A percentile compares a stretch with the other conserved stretches of the same genome.
phyloP scores from a whole-genome alignment of 1,139 yeast genomes.

The Pichia sp. region DNA sequence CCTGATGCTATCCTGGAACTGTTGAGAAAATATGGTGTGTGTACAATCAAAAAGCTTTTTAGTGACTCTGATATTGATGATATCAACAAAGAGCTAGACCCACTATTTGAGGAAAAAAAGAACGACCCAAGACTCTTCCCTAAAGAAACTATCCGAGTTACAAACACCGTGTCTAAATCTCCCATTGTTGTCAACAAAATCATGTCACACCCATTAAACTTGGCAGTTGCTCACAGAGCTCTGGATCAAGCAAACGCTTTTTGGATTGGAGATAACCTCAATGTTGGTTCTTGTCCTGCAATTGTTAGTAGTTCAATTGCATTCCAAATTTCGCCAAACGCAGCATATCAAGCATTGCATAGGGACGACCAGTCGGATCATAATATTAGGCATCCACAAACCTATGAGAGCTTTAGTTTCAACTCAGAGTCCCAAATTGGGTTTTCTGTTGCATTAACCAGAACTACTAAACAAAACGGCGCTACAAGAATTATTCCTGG shows the following conservation, averaged over 20 bases:
- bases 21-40: slow-evolving; percentile 13
- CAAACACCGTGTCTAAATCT: slow-evolving; percentile 16
- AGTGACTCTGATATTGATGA: slow-evolving; percentile 6
- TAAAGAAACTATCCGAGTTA: slow-evolving; percentile 15
- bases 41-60: slow-evolving; percentile 12
- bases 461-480: slow-evolving; percentile 29
- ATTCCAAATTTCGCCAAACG: slow-evolving; percentile 32
- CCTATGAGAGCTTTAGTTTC: slow-evolving; percentile 17
- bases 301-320: slow-evolving; percentile 26
- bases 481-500: slow-evolving; percentile 32
- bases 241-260: slow-evolving; percentile 16
- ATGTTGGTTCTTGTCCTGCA: slow-evolving; percentile 13
- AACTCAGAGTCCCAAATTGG: slow-evolving; percentile 29
- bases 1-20: slow-evolving; percentile 6
- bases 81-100: slow-evolving; percentile 14
- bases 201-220: slow-evolving; percentile 13
- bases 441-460: slow-evolving; percentile 25
- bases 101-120: slow-evolving; percentile 12
- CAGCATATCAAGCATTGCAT: slow-evolving; percentile 28
- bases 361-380: slow-evolving; percentile 31
- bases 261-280: slow-evolving; percentile 18
- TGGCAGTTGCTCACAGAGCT: slow-evolving; percentile 9
- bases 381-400: slow-evolving; percentile 20
- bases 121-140: slow-evolving; percentile 16
- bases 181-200: slow-evolving; percentile 15